Evolutionary conservation across 2,329 filamentous ascomycete genomes (phyloP).

Genomic region (Leptographium lundbergii): DNA sequence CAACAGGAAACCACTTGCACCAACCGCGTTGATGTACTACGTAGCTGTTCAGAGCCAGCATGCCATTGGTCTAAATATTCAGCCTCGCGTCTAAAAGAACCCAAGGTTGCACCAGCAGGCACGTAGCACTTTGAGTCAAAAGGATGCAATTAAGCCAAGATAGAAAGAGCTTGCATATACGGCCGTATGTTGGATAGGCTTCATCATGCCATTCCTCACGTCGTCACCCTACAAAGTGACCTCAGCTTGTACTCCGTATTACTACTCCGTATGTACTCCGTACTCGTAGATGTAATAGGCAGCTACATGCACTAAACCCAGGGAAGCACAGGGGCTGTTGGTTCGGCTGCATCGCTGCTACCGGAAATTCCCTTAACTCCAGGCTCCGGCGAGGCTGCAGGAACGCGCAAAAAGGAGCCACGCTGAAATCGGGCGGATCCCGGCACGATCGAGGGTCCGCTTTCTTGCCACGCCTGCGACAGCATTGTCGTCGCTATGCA

Average conservation of each 20-base stretch:
- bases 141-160: too few relatives aligned
- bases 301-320: not conserved
- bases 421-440: not conserved
- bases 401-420: not conserved
- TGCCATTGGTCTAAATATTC: not conserved
- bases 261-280: too few relatives aligned
- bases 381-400: not conserved
- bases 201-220: not conserved
- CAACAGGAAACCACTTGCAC: too few relatives aligned
- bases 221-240: not conserved
- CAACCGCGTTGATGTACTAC: too few relatives aligned
- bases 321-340: not conserved
- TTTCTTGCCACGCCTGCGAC: not conserved
- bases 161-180: not conserved
- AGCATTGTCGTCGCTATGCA: not conserved
- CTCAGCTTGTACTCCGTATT: too few relatives aligned
- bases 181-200: not conserved
- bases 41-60: not conserved
- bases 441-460: not conserved
- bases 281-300: not conserved
- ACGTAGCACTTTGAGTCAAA: too few relatives aligned
- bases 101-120: not conserved
- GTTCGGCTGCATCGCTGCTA: not conserved
- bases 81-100: not conserved
- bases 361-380: constrained; percentile 1